These are phyloP conservation scores for Brassica balearica DNA, from an alignment of 441 rosid genomes.

Conservation along the genomic window DNA sequence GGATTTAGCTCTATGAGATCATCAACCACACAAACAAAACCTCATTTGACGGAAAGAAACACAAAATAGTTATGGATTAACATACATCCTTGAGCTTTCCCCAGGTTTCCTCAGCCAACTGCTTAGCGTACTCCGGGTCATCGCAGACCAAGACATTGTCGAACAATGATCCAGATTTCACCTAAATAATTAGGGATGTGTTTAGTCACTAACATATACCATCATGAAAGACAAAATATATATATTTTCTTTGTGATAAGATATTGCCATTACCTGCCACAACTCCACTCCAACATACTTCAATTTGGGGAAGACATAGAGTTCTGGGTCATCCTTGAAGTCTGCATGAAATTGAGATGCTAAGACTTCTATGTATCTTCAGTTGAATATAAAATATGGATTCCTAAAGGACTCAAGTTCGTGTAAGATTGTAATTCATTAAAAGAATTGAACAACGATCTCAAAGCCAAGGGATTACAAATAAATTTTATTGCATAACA, in stretches of 20 bases:
- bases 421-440: constrained; percentile 3
- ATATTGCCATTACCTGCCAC: constrained; percentile 81
- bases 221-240: not conserved
- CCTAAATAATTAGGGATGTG: constrained; percentile 40
- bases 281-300: constrained; percentile 90
- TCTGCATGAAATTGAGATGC: constrained; percentile 49
- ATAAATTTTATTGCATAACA: not conserved
- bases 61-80: constrained; percentile 1
- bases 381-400: constrained; percentile 1
- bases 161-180: constrained; percentile 93
- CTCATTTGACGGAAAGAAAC: not conserved
- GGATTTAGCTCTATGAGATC: constrained; percentile 2
- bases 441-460: not conserved
- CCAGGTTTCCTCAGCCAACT: constrained; percentile 91
- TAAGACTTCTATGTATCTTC: not conserved
- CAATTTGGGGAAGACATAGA: constrained; percentile 82
- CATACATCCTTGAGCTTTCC: constrained; percentile 91
- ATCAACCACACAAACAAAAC: not conserved
- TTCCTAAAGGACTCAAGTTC: not conserved
- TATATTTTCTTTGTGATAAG: not conserved
- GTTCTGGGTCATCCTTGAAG: constrained; percentile 91
- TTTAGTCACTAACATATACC: not conserved
- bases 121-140: constrained; percentile 83
- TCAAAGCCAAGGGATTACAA: not conserved
- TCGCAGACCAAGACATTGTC: constrained; percentile 81